Evolutionary conservation across 257 asterid genomes (phyloP).

Genomic region (Ilex aquifolium): DNA sequence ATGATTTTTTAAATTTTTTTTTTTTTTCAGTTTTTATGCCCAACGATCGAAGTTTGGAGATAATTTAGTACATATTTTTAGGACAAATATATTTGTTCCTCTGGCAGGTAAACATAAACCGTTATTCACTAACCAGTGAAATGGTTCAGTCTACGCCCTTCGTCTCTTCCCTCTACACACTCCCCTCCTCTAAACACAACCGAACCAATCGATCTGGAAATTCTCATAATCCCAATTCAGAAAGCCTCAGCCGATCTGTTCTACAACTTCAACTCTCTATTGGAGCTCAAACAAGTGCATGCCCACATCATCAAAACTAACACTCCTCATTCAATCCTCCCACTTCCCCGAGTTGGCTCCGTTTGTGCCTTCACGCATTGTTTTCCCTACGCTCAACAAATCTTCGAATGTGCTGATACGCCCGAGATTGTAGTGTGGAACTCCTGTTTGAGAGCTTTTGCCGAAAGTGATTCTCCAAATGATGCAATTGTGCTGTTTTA

Average conservation of each 20-base stretch:
- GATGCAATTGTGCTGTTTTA: constrained; percentile 50
- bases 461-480: constrained; percentile 38
- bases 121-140: neutral
- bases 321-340: constrained; percentile 40
- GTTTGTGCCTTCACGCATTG: constrained; percentile 56
- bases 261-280: constrained; percentile 30
- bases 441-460: constrained; percentile 42
- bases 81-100: too few species aligned
- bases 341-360: constrained; percentile 48
- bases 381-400: constrained; percentile 45
- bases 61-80: too few species aligned
- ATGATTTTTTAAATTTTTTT: too few species aligned
- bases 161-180: neutral
- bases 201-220: neutral
- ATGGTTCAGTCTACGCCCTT: neutral
- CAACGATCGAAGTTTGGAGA: too few species aligned
- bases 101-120: neutral
- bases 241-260: constrained; percentile 15
- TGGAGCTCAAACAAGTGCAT: constrained; percentile 51
- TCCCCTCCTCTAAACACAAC: constrained; percentile 1
- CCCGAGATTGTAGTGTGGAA: constrained; percentile 41
- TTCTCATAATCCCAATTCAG: constrained; percentile 6
- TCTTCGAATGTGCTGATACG: constrained; percentile 22
- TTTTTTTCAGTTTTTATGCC: too few species aligned
- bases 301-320: constrained; percentile 37